Conservation (phyloP, 1,284 basidiomycete genomes). For the Taiwanofungus camphoratus region DNA sequence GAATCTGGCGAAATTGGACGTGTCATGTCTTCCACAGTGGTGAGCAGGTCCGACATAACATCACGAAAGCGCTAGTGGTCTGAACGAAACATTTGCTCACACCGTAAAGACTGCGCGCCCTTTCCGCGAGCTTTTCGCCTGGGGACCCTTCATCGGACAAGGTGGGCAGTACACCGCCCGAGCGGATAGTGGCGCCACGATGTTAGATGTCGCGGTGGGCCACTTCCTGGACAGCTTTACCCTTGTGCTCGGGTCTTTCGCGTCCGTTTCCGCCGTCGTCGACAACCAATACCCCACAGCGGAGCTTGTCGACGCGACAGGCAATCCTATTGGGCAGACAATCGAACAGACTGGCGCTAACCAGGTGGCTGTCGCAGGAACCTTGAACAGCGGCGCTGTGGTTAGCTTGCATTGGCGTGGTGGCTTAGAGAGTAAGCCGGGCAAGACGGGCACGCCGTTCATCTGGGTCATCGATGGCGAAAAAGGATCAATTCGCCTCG, state of each 20-base stretch:
- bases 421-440: conserved; percentile 15
- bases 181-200: conserved; percentile 19
- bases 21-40: conserved; percentile 26
- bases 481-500: conserved; percentile 27
- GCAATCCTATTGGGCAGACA: conserved; percentile 23
- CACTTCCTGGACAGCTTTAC: conserved; percentile 27
- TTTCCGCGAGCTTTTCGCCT: conserved; percentile 15
- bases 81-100: too few species aligned
- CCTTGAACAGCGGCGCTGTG: conserved; percentile 25
- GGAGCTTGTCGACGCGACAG: conserved; percentile 20
- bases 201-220: conserved; percentile 26
- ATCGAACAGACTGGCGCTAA: conserved; percentile 18
- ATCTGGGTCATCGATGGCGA: conserved; percentile 35
- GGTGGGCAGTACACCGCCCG: conserved; percentile 11
- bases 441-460: conserved; percentile 18
- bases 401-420: conserved; percentile 25
- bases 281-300: conserved; percentile 24
- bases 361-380: conserved; percentile 27
- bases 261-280: conserved; percentile 24
- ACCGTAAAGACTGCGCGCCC: conserved; percentile 13
- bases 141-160: conserved; percentile 18
- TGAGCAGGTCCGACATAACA: conserved; percentile 19
- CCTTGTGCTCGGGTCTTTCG: conserved; percentile 28
- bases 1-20: conserved; percentile 29
- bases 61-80: too few species aligned